Evolutionary conservation across 345 rosid genomes (phyloP).

Genomic region (Euphorbia tirucalli): DNA sequence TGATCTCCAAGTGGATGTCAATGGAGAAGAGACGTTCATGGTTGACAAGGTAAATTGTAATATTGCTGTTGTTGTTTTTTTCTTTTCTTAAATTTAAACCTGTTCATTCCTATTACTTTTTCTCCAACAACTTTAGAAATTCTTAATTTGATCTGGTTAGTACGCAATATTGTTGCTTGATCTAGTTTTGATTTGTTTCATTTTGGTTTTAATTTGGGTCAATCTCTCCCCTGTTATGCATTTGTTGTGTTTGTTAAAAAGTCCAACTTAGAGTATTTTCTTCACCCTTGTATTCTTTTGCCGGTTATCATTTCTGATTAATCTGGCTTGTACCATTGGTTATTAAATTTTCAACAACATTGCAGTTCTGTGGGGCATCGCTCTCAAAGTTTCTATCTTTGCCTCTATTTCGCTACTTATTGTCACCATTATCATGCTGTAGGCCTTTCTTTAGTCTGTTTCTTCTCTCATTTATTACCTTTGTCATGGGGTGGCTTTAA

Average conservation of each 20-base stretch:
- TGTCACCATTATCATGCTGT: conserved; percentile 12
- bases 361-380: conserved; percentile 34
- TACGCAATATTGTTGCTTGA: background rate
- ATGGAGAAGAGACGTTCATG: conserved; percentile 82
- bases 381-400: conserved; percentile 23
- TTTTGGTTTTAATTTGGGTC: conserved; percentile 6
- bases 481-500: conserved; percentile 24
- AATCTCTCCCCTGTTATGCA: conserved; percentile 1
- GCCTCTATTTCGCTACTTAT: conserved; percentile 26
- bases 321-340: conserved; percentile 8
- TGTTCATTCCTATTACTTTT: background rate
- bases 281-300: background rate
- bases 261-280: conserved; percentile 15
- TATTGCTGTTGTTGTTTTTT: background rate
- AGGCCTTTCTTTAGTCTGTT: conserved; percentile 17
- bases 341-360: conserved; percentile 36
- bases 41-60: conserved; percentile 63
- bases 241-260: conserved; percentile 2
- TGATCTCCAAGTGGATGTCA: conserved; percentile 91
- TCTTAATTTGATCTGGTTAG: background rate
- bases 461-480: conserved; percentile 40
- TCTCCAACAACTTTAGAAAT: no score
- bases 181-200: background rate
- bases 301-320: conserved; percentile 1
- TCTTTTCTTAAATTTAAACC: background rate